Base-by-base conservation (phyloP, 495 filamentous ascomycete genomes). In the Staphylotrichum longicolle region DNA sequence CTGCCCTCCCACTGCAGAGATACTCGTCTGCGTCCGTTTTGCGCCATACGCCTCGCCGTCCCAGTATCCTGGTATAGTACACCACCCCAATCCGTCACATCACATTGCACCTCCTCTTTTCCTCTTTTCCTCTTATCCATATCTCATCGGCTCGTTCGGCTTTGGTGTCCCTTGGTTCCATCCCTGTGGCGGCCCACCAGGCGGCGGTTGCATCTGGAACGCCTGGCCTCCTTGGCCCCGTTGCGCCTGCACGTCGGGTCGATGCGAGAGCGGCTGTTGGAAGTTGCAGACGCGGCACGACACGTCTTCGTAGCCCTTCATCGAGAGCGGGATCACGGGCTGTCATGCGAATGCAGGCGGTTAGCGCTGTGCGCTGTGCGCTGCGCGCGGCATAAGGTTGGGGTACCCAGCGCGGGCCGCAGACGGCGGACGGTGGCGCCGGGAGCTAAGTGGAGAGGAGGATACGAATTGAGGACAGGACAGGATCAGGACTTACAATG, bases 241-340 rank as follows among this genome's bases (percentile, higher is more conserved):
- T 70, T 78, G 76, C 45, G 70, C 73, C 58, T 78, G 70, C 4
- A 83, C 78, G 54, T 84, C 82, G 34, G 73, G 78, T 42, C 82
- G 70, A 66, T 82, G 75, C 59, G 77, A 70, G 54, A 84, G 73
- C 6, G 82, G 82, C 61, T 84, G 80, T n/a, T 75, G 70, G 53
- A 82, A 84, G 66, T 80, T 77, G 77, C 82, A 84, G 65, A 84
- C 75, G 54, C 74, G 71, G 72, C 82, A 84, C 10, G 72, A 59
- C 41, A 84, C 71, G 63, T 84, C 82, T 41, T 82, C 72, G 75
- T 83, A 82, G 40, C 80, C 81, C 55, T 81, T 76, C 48, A 83
- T 70, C 46, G 80, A 81, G 46, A 84, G 78, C 0, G 82, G 82
- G 47, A 84, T 58, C 57, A 84, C 77, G 40, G 82, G 82, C 79